A percentile compares a stretch with the other conserved stretches of the same genome.
phyloP scores from a whole-genome alignment of 495 filamentous ascomycete genomes.

The Penicillium subrubescens region DNA sequence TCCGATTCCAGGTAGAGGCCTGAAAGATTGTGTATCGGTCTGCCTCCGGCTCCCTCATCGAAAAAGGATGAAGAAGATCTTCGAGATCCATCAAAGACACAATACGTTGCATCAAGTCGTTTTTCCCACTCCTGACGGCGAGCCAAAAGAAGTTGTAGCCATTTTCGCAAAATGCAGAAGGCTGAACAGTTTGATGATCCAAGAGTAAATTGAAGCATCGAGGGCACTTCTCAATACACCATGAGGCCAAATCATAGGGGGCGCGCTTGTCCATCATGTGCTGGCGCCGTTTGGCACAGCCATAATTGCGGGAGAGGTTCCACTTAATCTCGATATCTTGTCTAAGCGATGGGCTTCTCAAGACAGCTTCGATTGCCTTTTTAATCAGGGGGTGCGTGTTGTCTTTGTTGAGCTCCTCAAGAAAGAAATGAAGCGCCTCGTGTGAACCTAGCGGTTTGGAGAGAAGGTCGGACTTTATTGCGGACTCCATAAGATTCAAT shows the following conservation, averaged over 20 bases:
- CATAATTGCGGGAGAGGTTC: not conserved
- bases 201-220: not conserved
- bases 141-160: not conserved
- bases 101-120: not conserved
- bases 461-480: not conserved
- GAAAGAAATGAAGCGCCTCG: not conserved
- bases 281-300: not conserved
- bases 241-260: not conserved
- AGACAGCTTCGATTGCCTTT: not conserved
- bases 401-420: not conserved
- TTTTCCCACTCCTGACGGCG: not conserved
- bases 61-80: not conserved
- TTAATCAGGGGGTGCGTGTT: not conserved
- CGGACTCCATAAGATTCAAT: not conserved
- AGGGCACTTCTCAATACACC: not conserved
- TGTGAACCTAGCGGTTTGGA: not conserved
- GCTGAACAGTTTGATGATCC: not conserved
- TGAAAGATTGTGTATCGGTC: not conserved
- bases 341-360: not conserved
- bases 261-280: not conserved
- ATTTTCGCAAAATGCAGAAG: not conserved
- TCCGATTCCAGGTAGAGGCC: not conserved
- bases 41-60: not conserved
- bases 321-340: not conserved
- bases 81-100: not conserved